Conservation (phyloP, 2,329 filamentous ascomycete species). For the Alternaria angustiovoidea region DNA sequence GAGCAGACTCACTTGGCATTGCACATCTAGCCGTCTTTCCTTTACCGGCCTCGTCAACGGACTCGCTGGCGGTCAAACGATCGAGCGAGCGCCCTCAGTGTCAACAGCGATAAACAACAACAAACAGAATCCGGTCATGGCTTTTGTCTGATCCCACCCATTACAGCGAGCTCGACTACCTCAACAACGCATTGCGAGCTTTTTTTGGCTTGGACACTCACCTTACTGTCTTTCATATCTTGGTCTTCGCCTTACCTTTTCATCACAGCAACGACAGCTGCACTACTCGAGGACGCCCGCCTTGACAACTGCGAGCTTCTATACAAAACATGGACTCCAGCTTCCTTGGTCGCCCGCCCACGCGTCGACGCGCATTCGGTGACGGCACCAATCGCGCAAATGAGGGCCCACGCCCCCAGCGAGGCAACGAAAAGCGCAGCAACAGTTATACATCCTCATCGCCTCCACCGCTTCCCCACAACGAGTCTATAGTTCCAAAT, state of each 20-base stretch:
- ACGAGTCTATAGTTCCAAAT: conserved; percentile 56
- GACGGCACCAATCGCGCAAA: conserved; percentile 48
- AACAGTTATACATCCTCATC: conserved; percentile 26
- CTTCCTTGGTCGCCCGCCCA: conserved; percentile 42
- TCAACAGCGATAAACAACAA: conserved; percentile 35
- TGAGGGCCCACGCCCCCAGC: conserved; percentile 30
- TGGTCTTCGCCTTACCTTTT: conserved; percentile 23
- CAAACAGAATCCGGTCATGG: conserved; percentile 29
- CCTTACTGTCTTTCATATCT: conserved; percentile 37
- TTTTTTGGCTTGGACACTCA: conserved; percentile 28
- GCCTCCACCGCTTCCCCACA: conserved; percentile 49
- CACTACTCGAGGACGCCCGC: conserved; percentile 13
- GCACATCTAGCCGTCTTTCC: conserved; percentile 38
- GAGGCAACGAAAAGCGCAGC: conserved; percentile 30
- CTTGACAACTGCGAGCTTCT: conserved; percentile 17
- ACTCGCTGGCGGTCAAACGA: conserved; percentile 22
- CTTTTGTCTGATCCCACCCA: conserved; percentile 16
- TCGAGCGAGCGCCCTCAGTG: conserved; percentile 23
- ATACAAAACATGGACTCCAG: conserved; percentile 40
- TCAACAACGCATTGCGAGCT: conserved; percentile 21
- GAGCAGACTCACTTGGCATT: conserved; percentile 35
- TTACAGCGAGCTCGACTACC: conserved; percentile 23
- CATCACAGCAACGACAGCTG: conserved; percentile 18
- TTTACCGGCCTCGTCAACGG: conserved; percentile 36
- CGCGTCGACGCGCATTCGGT: conserved; percentile 42